phyloP scores from a whole-genome alignment of 768 basidiomycete species.

The Tylopilus sp. region DNA sequence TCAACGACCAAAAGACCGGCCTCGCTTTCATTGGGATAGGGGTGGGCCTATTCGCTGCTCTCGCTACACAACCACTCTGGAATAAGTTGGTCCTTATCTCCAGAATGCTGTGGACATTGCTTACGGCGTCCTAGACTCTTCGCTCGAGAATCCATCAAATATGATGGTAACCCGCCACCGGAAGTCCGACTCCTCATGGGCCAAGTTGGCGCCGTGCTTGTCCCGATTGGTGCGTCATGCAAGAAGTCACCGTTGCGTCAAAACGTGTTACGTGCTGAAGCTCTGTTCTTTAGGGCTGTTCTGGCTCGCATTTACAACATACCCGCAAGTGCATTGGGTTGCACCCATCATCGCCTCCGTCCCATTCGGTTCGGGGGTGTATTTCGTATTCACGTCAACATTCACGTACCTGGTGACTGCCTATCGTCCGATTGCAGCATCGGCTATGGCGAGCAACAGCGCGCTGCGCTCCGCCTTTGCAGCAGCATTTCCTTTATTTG shows the following conservation, averaged over 20 bases:
- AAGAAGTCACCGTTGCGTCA: not conserved
- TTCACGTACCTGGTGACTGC: constrained; percentile 58
- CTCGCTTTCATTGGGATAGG: constrained; percentile 52
- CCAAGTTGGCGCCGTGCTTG: constrained; percentile 62
- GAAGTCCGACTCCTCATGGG: constrained; percentile 67
- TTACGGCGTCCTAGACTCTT: constrained; percentile 32
- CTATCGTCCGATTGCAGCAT: constrained; percentile 50
- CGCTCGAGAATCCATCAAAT: constrained; percentile 33
- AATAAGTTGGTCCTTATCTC: constrained; percentile 27
- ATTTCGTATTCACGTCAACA: constrained; percentile 64
- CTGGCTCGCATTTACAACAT: constrained; percentile 55
- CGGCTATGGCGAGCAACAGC: constrained; percentile 66
- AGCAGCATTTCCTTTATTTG: constrained; percentile 51
- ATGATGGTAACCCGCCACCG: constrained; percentile 53
- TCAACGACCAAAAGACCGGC: constrained; percentile 48
- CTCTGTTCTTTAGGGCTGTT: constrained; percentile 37
- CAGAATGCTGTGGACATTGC: not conserved
- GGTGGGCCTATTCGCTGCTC: constrained; percentile 39
- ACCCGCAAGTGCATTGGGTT: constrained; percentile 44
- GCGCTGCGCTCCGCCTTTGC: constrained; percentile 48
- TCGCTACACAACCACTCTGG: constrained; percentile 44
- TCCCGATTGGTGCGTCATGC: constrained; percentile 50
- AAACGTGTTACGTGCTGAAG: not conserved
- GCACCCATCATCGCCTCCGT: constrained; percentile 42
- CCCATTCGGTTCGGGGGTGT: constrained; percentile 52